Percentiles rank a stretch among this genome's conserved stretches.
These are phyloP conservation scores for Cyclostephanos invisitatus DNA, from an alignment of 108 stramenopile species.

Conservation along the genomic window DNA sequence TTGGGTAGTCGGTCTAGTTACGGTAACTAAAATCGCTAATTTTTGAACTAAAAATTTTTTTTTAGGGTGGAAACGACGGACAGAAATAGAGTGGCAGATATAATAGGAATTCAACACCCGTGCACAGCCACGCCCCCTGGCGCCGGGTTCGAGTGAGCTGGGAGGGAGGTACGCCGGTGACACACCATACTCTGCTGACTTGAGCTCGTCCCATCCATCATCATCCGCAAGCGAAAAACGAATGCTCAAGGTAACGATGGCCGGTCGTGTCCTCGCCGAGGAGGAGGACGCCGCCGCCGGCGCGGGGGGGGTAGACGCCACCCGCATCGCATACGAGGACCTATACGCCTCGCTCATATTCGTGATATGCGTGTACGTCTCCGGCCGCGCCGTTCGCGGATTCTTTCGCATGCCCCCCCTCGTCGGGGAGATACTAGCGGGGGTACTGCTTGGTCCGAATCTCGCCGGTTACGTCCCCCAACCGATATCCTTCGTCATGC, in stretches of 20 bases:
- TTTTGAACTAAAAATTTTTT: too few species aligned
- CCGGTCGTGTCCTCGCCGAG: neutral
- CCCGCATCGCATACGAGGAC: slow-evolving; percentile 73
- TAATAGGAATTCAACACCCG: too few species aligned
- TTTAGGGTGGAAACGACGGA: too few species aligned
- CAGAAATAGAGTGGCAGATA: too few species aligned
- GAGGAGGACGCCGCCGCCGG: slow-evolving; percentile 19
- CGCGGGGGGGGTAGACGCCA: slow-evolving; percentile 23
- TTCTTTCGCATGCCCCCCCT: slow-evolving; percentile 72
- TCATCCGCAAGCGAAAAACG: too few species aligned
- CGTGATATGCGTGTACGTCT: slow-evolving; percentile 61
- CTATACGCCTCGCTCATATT: slow-evolving; percentile 70
- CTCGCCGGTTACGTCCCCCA: slow-evolving; percentile 66
- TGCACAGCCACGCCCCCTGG: too few species aligned
- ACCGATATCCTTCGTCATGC: slow-evolving; percentile 67
- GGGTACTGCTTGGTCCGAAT: slow-evolving; percentile 74
- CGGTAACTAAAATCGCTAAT: too few species aligned
- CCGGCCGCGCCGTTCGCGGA: slow-evolving; percentile 50
- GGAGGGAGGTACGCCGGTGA: too few species aligned
- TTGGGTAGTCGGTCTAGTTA: too few species aligned
- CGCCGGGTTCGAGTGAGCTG: too few species aligned
- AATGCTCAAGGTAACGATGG: neutral
- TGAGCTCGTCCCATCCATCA: too few species aligned
- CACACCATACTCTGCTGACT: too few species aligned
- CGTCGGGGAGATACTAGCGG: slow-evolving; percentile 81